A percentile compares a stretch with the other conserved stretches of the same genome.
These are phyloP conservation scores for Rubia balearica DNA, from an alignment of 305 asterid species.

Conservation along the genomic window DNA sequence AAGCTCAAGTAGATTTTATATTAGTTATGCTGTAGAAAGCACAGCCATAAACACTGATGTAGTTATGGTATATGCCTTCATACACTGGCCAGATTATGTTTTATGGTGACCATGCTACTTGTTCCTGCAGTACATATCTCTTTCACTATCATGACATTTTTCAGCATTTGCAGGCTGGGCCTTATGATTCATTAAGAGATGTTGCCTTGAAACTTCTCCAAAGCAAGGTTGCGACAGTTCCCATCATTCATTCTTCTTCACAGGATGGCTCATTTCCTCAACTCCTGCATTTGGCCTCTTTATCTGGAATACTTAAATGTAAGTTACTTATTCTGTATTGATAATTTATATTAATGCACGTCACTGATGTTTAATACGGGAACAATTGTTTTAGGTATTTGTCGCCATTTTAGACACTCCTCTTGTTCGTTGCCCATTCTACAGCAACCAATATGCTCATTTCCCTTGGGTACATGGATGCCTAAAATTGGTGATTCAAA, in stretches of 20 bases:
- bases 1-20: background rate
- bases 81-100: no score
- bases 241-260: slow-evolving; percentile 59
- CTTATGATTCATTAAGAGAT: slow-evolving; percentile 54
- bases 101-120: background rate
- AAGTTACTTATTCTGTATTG: slow-evolving; percentile 20
- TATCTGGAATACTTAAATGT: slow-evolving; percentile 65
- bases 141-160: slow-evolving; percentile 11
- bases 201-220: slow-evolving; percentile 52
- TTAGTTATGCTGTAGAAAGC: background rate
- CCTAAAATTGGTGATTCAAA: slow-evolving; percentile 59
- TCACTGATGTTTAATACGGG: slow-evolving; percentile 15
- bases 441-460: slow-evolving; percentile 55
- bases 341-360: slow-evolving; percentile 4
- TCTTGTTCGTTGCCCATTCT: slow-evolving; percentile 64
- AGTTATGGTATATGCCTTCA: no score
- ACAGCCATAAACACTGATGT: background rate
- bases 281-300: slow-evolving; percentile 58
- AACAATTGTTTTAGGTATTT: slow-evolving; percentile 37
- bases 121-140: slow-evolving; percentile 9
- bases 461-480: slow-evolving; percentile 70
- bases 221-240: slow-evolving; percentile 51
- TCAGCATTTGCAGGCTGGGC: slow-evolving; percentile 43
- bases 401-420: slow-evolving; percentile 69
- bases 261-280: slow-evolving; percentile 56